Evolutionary conservation across 768 basidiomycete species (phyloP), one percentile per base, ranked within the genome.

Genomic region (Lactifluus hygrophoroides): DNA sequence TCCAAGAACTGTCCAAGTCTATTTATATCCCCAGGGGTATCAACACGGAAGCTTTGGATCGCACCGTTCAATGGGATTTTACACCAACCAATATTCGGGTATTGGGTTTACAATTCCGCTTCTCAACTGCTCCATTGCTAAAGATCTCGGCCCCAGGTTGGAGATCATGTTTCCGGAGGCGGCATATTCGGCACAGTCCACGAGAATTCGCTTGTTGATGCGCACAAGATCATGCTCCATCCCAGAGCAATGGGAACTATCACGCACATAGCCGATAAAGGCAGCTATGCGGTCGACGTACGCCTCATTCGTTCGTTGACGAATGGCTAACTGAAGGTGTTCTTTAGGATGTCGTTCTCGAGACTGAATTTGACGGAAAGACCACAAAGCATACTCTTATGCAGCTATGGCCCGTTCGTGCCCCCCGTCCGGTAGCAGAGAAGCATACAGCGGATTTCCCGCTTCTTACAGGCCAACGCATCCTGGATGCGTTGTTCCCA

Each of bases 1-100:
- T 99, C 65, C 93, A 94, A 83, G 91, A 96, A 68, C 80, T 90
- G 42, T 97, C 96, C 45, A 88, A 97, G 67, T 96, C 93, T n/a
- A 99, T 99, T 68, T 99, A 99, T 74, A 98, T 99, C 62, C 96
- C 96, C 64, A 88, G 94, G 67, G 96, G 96, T 56, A 98, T 99
- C 73, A 98, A 98, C 74, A 98, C 96, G 34, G 85, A 94, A 64
- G 90, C 94, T 25, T 82, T 99, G 27, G 90, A 93, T 70, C 85
- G 96, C 50, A 78, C 78, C 19, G 72, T 94, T 61, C 77, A 90
- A 70, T 99, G 96, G 96, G 96, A 99, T 71, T 99, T 98, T 71
- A 88, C 82, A 51, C 94, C 94, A 9, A 74, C 80, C 10, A 76
- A 80, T 46, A 90, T 83, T 77, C 90, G 88, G 75, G 88, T 89